Conservation (phyloP, 176 grass and related monocot species). For the Typha latifolia region DNA sequence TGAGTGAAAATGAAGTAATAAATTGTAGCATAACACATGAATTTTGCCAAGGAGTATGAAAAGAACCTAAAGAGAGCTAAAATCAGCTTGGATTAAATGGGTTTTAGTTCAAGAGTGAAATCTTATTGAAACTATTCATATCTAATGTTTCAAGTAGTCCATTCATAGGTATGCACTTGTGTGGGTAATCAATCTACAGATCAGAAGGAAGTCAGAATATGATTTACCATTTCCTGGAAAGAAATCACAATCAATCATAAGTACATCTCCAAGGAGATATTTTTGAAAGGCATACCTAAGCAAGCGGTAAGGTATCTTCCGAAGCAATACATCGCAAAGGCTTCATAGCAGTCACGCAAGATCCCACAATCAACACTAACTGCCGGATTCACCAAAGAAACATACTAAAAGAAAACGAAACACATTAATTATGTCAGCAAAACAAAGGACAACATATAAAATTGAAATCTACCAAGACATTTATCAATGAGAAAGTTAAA, state of each 20-base stretch:
- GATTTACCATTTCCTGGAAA: background rate
- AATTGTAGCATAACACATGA: too few relatives aligned
- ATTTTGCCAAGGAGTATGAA: too few relatives aligned
- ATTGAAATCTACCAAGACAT: background rate
- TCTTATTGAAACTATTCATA: too few relatives aligned
- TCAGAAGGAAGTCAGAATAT: background rate
- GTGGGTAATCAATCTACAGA: background rate
- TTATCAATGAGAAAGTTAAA: conserved; percentile 3
- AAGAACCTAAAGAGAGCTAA: too few relatives aligned
- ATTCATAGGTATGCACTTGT: background rate
- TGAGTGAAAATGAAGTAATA: too few relatives aligned
- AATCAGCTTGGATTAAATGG: too few relatives aligned
- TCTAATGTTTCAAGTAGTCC: too few relatives aligned
- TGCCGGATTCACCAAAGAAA: conserved; percentile 76
- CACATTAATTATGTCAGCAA: conserved; percentile 14
- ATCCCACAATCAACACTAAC: conserved; percentile 83
- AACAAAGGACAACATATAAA: conserved; percentile 16
- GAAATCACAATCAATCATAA: background rate
- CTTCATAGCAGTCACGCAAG: conserved; percentile 79
- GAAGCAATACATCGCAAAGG: conserved; percentile 96
- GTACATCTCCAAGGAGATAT: background rate
- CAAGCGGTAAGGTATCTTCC: conserved; percentile 90
- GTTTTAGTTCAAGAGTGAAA: too few relatives aligned
- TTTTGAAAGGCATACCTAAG: conserved; percentile 50
- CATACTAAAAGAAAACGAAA: conserved; percentile 40